phyloP scores from a whole-genome alignment of 768 basidiomycete genomes.

The Basidioascus undulatus region DNA sequence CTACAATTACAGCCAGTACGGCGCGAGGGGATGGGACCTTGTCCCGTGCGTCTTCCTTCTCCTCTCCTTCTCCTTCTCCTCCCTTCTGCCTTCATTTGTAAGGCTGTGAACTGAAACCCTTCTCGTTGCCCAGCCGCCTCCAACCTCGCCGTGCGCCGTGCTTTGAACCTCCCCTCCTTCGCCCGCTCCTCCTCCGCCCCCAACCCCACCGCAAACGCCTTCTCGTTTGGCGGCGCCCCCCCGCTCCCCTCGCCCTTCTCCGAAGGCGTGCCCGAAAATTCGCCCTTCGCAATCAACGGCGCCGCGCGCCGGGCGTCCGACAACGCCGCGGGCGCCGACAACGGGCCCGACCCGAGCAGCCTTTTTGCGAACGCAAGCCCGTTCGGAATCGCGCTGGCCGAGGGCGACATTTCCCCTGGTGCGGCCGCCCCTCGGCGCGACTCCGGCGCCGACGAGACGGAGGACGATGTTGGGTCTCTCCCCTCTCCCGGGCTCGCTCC shows the following conservation, averaged over 20 bases:
- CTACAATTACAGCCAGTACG: conserved; percentile 58
- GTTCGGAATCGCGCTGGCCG: neutral
- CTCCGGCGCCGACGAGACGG: neutral
- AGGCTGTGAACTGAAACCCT: conserved; percentile 29
- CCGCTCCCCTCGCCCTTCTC: neutral
- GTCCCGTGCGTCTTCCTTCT: conserved; percentile 21
- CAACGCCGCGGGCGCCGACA: too few relatives aligned
- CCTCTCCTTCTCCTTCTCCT: conserved; percentile 36
- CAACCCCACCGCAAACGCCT: neutral
- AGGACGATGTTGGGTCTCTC: neutral
- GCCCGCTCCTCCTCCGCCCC: neutral
- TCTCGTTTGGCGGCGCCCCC: neutral
- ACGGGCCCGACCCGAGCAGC: too few relatives aligned
- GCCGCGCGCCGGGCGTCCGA: too few relatives aligned
- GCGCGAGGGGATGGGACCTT: conserved; percentile 20
- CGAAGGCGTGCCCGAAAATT: neutral
- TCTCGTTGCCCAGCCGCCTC: conserved; percentile 7
- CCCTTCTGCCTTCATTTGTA: conserved; percentile 34
- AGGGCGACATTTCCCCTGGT: too few relatives aligned
- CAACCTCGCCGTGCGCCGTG: conserved; percentile 30
- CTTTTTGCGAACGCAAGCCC: neutral
- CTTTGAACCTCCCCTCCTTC: conserved; percentile 46
- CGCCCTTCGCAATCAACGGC: too few relatives aligned
- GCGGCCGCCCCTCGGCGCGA: neutral
- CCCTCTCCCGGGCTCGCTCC: conserved; percentile 11